Conservation (phyloP, 495 filamentous ascomycete genomes). For the Neurospora tetrasperma region DNA sequence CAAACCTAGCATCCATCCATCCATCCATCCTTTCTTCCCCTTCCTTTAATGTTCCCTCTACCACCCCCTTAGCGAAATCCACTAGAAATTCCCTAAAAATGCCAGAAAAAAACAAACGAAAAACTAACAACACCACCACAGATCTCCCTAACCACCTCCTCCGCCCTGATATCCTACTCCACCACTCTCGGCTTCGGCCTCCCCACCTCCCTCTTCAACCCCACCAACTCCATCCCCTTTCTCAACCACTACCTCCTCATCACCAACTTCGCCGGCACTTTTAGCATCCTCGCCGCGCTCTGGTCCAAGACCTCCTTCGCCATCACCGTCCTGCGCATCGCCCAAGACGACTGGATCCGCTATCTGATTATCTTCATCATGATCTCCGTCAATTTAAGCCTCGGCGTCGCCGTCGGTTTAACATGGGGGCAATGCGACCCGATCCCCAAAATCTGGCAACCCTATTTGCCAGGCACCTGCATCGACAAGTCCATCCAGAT, state of each 20-base stretch:
- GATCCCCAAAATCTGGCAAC: slow-evolving; percentile 22
- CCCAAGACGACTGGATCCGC: slow-evolving; percentile 19
- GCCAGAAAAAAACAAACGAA: no score
- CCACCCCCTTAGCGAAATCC: no score
- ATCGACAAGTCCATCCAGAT: slow-evolving; percentile 21
- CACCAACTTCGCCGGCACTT: slow-evolving; percentile 20
- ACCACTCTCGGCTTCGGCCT: slow-evolving; percentile 22
- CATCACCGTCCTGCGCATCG: slow-evolving; percentile 26
- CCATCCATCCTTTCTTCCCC: no score
- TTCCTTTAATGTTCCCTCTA: no score
- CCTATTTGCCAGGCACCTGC: slow-evolving; percentile 21
- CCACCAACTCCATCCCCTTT: background rate
- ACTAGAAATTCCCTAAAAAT: no score
- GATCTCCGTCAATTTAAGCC: slow-evolving; percentile 22
- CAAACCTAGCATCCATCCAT: no score
- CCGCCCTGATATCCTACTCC: slow-evolving; percentile 57
- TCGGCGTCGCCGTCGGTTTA: slow-evolving; percentile 21
- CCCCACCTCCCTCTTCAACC: slow-evolving; percentile 17
- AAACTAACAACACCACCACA: background rate
- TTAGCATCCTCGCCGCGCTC: slow-evolving; percentile 24
- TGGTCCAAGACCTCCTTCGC: slow-evolving; percentile 29
- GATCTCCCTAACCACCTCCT: slow-evolving; percentile 27
- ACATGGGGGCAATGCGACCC: slow-evolving; percentile 28
- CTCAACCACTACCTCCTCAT: slow-evolving; percentile 18
- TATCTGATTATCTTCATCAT: slow-evolving; percentile 26